Conservation (phyloP, 208 protist species). For the Wallacemonas collosoma region DNA sequence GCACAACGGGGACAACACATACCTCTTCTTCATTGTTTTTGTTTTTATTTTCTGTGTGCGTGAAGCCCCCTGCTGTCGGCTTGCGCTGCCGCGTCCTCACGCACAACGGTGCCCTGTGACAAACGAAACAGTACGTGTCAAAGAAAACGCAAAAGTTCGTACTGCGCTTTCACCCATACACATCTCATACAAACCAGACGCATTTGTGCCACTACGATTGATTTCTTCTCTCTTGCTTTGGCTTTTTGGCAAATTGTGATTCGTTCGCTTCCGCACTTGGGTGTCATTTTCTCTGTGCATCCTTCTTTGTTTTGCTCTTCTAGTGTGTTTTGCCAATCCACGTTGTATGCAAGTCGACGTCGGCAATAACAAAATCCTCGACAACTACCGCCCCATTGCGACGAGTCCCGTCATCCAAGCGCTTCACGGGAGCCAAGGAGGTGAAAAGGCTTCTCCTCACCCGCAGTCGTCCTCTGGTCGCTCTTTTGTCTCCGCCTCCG, state of each 20-base stretch:
- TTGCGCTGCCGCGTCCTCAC: no score
- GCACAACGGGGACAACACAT: no score
- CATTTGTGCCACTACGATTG: background rate
- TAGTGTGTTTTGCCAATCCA: no score
- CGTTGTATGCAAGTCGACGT: conserved; percentile 52
- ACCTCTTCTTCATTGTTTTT: background rate
- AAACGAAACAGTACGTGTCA: no score
- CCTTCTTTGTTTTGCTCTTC: no score
- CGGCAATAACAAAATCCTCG: conserved; percentile 49
- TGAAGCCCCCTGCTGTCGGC: conserved; percentile 4
- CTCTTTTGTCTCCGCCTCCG: background rate
- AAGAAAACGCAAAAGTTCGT: no score
- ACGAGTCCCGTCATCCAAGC: conserved; percentile 27
- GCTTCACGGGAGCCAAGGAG: background rate
- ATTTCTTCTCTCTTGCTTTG: background rate
- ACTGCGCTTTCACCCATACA: no score
- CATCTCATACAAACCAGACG: no score
- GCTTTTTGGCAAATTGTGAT: background rate
- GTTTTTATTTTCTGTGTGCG: background rate
- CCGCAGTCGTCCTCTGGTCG: background rate
- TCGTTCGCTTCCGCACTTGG: no score
- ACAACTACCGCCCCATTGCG: conserved; percentile 39
- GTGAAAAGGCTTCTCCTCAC: background rate
- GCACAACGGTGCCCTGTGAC: no score
- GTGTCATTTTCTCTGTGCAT: no score